Base-by-base conservation (phyloP, 495 filamentous ascomycete species). In the Hypoxylon crocopeplum region DNA sequence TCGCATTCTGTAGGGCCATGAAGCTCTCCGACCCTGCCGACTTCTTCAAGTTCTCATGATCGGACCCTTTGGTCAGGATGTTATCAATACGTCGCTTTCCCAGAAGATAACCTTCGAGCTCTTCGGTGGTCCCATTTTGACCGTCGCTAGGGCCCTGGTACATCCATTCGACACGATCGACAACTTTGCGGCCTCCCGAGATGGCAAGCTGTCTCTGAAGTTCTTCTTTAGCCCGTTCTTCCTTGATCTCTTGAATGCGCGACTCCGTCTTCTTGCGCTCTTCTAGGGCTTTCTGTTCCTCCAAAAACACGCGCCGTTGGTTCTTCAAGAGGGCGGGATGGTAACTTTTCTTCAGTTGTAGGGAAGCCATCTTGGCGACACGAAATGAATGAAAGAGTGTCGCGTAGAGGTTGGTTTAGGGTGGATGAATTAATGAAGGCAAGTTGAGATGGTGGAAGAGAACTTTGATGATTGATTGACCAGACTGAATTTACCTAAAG, bases 341-440 rank as follows among this genome's bases (percentile, higher is more conserved):
- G 89, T 93, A 98, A 79, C 89, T 93, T 81, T 99, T 99, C 78
- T 99, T 99, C 64, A 96, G 77, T 64, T 97, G 96, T 69, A 97
- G 78, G 79, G 96, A 88, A 77, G 89, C 87, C 90, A 93, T 93
- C 48, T 81, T 90, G 77, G 66, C 62, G 66, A 70, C n/a, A n/a
- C n/a, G n/a, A n/a, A n/a, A n/a, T n/a, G n/a, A n/a, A n/a, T n/a
- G n/a, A n/a, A n/a, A n/a, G n/a, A n/a, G n/a, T n/a, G n/a, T n/a
- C n/a, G n/a, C n/a, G n/a, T n/a, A n/a, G n/a, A n/a, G n/a, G n/a
- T n/a, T n/a, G n/a, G n/a, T n/a, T n/a, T n/a, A 27, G 24, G 24
- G 24, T 27, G 24, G 8, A 27, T 27, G 24, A n/a, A n/a, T n/a
- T n/a, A n/a, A n/a, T n/a, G n/a, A n/a, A n/a, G n/a, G n/a, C n/a